Evolutionary conservation across 495 filamentous ascomycete species (phyloP), one percentile per base, ranked within the genome.

Genomic region (Podospora bellae-mahoneyi): DNA sequence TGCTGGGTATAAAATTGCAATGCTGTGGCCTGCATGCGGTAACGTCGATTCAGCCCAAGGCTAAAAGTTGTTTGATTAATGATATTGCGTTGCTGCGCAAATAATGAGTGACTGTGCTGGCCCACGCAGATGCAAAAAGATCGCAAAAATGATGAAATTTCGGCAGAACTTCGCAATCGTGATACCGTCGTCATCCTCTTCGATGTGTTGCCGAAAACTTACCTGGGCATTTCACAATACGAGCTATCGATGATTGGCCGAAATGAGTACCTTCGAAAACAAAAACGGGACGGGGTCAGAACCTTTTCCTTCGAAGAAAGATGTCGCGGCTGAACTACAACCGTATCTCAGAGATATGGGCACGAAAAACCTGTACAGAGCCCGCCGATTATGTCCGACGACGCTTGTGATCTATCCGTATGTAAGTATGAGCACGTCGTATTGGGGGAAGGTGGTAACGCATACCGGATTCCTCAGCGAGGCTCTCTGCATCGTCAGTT

Each of bases 321-420:
- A 18, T 19, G 23, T 64, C 5, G 54, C 53, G 59, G 74, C 65
- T 76, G 74, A 60, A 76, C 74, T 76, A 74, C 74, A 76, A 70
- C 72, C 56, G 15, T 32, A 2, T 23, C 27, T 28, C 15, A n/a
- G n/a, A 16, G 20, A 20, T 3, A 62, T 27, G 19, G 30, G 27
- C 39, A 16, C 18, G 30, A 53, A 65, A 58, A 39, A 20, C 58
- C 62, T 64, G 68, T 55, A 53, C 5, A 4, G 69, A 71, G 54
- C 62, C 69, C 26, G 60, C 48, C 69, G 57, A 69, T 83, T 71
- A 83, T 70, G 80, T 79, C 66, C 82, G 82, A 79, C 77, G 82
- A 77, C 82, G 82, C 81, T 84, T 84, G 81, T 78, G 64, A 68
- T 80, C 82, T 84, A 70, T 26, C 6, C 18, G 19, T 2, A 4